Conservation (phyloP, 2,329 filamentous ascomycete species). For the Ophiostoma montium region DNA sequence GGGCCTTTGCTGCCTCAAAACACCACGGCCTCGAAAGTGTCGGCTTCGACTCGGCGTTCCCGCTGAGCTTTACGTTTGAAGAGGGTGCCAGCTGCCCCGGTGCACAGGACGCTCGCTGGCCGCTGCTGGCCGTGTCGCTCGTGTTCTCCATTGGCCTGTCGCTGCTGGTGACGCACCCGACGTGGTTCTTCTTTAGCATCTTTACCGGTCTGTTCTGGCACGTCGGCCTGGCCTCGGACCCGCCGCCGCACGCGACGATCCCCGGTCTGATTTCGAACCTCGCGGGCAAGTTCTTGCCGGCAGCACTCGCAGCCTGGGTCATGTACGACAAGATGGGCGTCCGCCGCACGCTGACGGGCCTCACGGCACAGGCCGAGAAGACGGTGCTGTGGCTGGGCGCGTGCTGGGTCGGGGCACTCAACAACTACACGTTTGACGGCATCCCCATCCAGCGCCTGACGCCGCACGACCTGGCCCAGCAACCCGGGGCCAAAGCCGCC, state of each 20-base stretch:
- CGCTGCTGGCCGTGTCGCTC: conserved; percentile 65
- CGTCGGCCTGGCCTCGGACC: conserved; percentile 78
- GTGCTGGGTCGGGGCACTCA: conserved; percentile 80
- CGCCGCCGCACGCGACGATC: conserved; percentile 54
- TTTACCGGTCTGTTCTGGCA: conserved; percentile 82
- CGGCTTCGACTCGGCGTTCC: conserved; percentile 77
- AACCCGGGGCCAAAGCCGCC: conserved; percentile 78
- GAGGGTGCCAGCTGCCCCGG: conserved; percentile 51
- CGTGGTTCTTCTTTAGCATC: conserved; percentile 70
- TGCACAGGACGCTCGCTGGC: conserved; percentile 63
- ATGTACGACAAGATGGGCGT: conserved; percentile 76
- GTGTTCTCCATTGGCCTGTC: conserved; percentile 66
- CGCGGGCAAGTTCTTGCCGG: conserved; percentile 70
- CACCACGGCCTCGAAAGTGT: conserved; percentile 65
- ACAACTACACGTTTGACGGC: conserved; percentile 89
- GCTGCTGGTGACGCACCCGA: conserved; percentile 65
- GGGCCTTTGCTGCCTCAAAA: conserved; percentile 45
- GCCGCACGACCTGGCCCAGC: conserved; percentile 71
- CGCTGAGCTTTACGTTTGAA: conserved; percentile 70
- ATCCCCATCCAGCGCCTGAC: conserved; percentile 92
- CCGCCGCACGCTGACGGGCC: conserved; percentile 51
- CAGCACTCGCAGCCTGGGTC: conserved; percentile 74
- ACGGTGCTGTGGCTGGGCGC: conserved; percentile 78
- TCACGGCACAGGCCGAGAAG: conserved; percentile 80
- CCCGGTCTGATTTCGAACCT: conserved; percentile 62